Conservation (phyloP, 2,329 filamentous ascomycete genomes). For the Dactylellina sp. region DNA sequence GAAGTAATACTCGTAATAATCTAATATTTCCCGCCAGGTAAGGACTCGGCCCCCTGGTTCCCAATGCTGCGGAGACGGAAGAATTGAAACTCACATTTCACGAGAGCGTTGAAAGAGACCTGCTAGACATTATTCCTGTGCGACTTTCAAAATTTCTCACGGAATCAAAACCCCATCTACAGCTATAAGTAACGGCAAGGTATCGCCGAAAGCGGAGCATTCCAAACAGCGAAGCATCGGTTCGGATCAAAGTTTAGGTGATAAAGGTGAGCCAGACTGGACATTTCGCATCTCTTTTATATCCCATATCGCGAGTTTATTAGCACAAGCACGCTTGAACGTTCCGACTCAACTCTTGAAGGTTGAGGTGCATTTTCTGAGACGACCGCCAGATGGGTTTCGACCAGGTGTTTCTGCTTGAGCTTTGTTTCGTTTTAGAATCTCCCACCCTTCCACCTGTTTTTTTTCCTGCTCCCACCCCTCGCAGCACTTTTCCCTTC, state of each 20-base stretch:
- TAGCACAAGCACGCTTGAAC: conserved; percentile 29
- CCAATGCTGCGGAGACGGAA: conserved; percentile 15
- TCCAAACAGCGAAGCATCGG: conserved; percentile 30
- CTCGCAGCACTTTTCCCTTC: conserved; percentile 34
- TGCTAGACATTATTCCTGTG: conserved; percentile 40
- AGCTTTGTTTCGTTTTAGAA: conserved; percentile 57
- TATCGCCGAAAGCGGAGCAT: conserved; percentile 46
- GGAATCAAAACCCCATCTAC: conserved; percentile 17
- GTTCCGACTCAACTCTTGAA: conserved; percentile 50
- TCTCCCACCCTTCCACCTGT: conserved; percentile 41
- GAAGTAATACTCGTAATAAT: conserved; percentile 33
- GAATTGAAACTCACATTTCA: conserved; percentile 41
- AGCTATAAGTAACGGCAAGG: conserved; percentile 24
- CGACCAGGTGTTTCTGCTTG: conserved; percentile 57
- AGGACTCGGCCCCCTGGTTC: conserved; percentile 7
- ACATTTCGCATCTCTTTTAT: conserved; percentile 23
- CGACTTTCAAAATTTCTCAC: conserved; percentile 33
- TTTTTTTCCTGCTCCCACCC: conserved; percentile 14
- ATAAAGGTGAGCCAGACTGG: conserved; percentile 37
- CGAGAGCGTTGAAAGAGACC: conserved; percentile 40
- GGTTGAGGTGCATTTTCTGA: conserved; percentile 58
- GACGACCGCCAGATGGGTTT: conserved; percentile 57
- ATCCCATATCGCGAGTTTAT: conserved; percentile 18
- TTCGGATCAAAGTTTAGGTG: conserved; percentile 25
- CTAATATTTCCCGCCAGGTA: conserved; percentile 35